Evolutionary conservation across 352 stramenopile species (phyloP).

Genomic region (Globisporangium cystogenes): DNA sequence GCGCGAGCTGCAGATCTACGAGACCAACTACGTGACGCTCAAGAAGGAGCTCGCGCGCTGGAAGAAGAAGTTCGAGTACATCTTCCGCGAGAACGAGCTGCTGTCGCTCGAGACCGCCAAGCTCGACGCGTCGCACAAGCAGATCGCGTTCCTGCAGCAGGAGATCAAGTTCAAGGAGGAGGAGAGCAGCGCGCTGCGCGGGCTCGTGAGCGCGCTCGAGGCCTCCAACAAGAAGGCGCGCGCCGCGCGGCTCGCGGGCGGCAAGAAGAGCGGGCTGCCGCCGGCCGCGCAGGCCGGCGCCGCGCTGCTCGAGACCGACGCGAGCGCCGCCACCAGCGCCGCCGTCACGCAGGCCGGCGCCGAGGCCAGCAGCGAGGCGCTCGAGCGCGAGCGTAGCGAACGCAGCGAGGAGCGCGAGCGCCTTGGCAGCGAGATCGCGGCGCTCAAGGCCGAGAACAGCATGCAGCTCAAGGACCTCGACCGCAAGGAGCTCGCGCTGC

Average conservation of each 20-base stretch:
- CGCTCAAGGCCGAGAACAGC: conserved; percentile 64
- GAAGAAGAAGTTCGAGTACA: conserved; percentile 88
- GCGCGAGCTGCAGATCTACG: conserved; percentile 77
- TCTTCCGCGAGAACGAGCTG: conserved; percentile 84
- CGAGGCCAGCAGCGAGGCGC: conserved; percentile 19
- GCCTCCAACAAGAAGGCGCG: conserved; percentile 78
- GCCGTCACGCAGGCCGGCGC: conserved; percentile 1
- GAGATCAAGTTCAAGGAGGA: conserved; percentile 86
- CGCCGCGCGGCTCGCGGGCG: conserved; percentile 50
- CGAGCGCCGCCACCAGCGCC: conserved; percentile 8
- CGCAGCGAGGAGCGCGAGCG: conserved; percentile 44
- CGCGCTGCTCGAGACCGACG: conserved; percentile 26
- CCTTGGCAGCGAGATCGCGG: conserved; percentile 36
- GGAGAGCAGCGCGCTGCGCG: conserved; percentile 62
- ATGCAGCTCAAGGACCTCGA: conserved; percentile 74
- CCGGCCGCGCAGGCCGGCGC: conserved; percentile 17
- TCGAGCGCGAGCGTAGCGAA: conserved; percentile 32
- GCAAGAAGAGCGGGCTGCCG: conserved; percentile 16
- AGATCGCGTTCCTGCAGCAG: conserved; percentile 79
- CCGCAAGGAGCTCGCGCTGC: conserved; percentile 53
- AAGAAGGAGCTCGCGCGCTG: conserved; percentile 76
- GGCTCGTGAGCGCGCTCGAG: conserved; percentile 70
- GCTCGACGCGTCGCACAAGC: conserved; percentile 77
- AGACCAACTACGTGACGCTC: conserved; percentile 68
- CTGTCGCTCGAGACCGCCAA: conserved; percentile 80